Percentiles rank a stretch among this genome's conserved stretches.
These are phyloP conservation scores for Austropuccinia psidii DNA, from an alignment of 1,284 basidiomycete genomes.

Conservation along the genomic window DNA sequence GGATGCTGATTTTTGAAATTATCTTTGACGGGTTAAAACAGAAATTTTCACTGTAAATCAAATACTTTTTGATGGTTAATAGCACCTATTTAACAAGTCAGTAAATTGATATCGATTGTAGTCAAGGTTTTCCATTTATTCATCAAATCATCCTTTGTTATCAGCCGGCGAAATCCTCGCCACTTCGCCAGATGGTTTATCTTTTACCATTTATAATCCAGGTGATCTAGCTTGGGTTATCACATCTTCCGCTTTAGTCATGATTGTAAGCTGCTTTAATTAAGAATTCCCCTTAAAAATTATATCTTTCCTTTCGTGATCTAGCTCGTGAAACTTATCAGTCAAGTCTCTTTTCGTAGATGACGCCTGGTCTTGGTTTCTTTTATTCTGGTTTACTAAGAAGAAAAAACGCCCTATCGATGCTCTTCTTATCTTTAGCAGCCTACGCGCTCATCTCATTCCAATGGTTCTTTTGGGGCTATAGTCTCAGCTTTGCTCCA, in stretches of 20 bases:
- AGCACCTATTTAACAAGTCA: too few relatives aligned
- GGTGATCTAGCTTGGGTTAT: constrained; percentile 35
- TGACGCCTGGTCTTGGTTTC: constrained; percentile 49
- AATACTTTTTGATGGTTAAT: too few relatives aligned
- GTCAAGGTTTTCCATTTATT: too few relatives aligned
- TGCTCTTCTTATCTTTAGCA: constrained; percentile 78
- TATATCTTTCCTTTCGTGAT: not conserved
- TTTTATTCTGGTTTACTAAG: constrained; percentile 78
- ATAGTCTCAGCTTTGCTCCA: constrained; percentile 25
- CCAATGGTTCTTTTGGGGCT: constrained; percentile 51
- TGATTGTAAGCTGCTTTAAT: constrained; percentile 25
- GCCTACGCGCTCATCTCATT: constrained; percentile 66
- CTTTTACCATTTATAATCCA: constrained; percentile 17
- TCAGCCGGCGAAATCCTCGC: constrained; percentile 27
- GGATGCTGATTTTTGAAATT: too few relatives aligned
- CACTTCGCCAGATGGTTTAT: constrained; percentile 6
- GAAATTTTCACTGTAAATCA: too few relatives aligned
- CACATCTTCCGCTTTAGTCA: constrained; percentile 13
- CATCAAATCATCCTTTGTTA: not conserved
- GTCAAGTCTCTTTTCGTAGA: not conserved
- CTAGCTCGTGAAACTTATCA: not conserved
- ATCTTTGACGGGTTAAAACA: too few relatives aligned
- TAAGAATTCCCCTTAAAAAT: not conserved
- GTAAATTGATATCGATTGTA: too few relatives aligned
- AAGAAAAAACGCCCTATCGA: constrained; percentile 83